Evolutionary conservation across 1,284 basidiomycete species (phyloP).

Genomic region (Leccinum glutinopallens): DNA sequence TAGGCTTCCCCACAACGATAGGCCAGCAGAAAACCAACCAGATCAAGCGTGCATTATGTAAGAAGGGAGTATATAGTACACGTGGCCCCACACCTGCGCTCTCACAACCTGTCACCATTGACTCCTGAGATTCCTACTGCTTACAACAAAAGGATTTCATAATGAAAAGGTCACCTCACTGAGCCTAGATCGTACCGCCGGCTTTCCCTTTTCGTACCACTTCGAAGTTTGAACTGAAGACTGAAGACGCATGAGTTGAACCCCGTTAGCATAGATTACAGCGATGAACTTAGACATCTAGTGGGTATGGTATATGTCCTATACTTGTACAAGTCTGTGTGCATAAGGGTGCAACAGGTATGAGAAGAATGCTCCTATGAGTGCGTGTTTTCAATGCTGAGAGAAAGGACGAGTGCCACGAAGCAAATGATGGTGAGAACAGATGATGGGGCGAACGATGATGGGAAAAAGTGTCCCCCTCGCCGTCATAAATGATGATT

Average conservation of each 20-base stretch:
- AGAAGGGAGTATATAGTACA: background rate
- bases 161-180: no score
- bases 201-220: background rate
- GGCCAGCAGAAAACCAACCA: background rate
- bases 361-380: constrained; percentile 2
- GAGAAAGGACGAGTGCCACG: constrained; percentile 4
- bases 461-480: background rate
- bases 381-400: background rate
- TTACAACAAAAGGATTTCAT: no score
- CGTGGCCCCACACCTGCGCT: background rate
- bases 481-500: background rate
- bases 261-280: background rate
- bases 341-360: background rate
- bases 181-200: background rate
- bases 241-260: background rate
- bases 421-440: constrained; percentile 6
- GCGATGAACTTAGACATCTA: background rate
- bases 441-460: background rate
- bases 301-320: background rate
- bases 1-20: background rate
- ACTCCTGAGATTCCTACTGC: background rate
- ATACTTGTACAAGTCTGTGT: constrained; percentile 3
- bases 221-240: background rate
- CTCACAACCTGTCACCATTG: background rate
- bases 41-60: background rate